These are phyloP conservation scores for Hepatocystis sp. DNA, from an alignment of 169 alveolate species.

Conservation along the genomic window DNA sequence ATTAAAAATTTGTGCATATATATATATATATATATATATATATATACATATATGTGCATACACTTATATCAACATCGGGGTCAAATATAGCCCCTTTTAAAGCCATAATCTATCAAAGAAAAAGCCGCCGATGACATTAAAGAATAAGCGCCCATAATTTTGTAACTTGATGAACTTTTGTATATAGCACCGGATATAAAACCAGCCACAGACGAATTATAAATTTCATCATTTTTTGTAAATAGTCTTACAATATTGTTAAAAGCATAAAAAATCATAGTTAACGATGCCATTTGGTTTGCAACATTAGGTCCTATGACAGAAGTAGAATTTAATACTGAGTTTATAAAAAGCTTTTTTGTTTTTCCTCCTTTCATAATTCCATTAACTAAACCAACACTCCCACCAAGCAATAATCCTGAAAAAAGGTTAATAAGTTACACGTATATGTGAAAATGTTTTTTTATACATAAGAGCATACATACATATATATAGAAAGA, in stretches of 20 bases:
- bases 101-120: constrained; percentile 84
- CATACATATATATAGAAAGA: no score
- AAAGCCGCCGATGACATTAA: constrained; percentile 79
- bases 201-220: constrained; percentile 86
- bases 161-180: constrained; percentile 81
- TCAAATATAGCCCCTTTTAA: constrained; percentile 76
- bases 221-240: constrained; percentile 79
- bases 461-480: no score
- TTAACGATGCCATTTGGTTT: constrained; percentile 86
- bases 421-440: background rate
- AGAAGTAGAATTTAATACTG: constrained; percentile 87
- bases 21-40: background rate
- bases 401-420: constrained; percentile 89
- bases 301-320: constrained; percentile 89
- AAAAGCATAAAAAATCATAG: constrained; percentile 87
- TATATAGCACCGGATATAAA: constrained; percentile 90
- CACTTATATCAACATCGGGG: no score
- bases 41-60: no score
- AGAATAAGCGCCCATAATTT: constrained; percentile 80
- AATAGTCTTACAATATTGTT: constrained; percentile 81
- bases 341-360: constrained; percentile 86
- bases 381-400: constrained; percentile 89
- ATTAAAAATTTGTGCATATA: background rate
- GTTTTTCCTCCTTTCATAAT: constrained; percentile 91
- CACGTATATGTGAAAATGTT: background rate